Evolutionary conservation across 1,284 basidiomycete genomes (phyloP), one percentile per base, ranked within the genome.

Genomic region (Ustilago sp.): DNA sequence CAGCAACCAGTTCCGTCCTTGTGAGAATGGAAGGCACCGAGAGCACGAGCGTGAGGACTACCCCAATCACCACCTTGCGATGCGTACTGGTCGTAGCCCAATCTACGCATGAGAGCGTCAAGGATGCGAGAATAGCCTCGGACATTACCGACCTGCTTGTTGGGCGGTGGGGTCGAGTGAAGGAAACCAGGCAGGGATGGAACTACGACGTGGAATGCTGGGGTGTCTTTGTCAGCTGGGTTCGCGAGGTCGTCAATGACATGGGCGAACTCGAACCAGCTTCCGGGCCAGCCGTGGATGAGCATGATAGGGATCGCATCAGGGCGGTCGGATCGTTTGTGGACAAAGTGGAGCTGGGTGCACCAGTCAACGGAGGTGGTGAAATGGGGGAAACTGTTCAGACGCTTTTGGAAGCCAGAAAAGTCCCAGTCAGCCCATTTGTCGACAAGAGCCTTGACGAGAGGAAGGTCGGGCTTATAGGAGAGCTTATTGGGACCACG

Each of bases 21-120:
- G 65, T 70, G 68, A 17, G 72, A 67, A 63, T 78, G 66, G 51
- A 68, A 57, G 6, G 48, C 72, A 15, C 76, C 76, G 5, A 78
- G 72, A n/a, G 63, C 68, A 19, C 76, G 61, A 2, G 76, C 76
- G 54, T 78, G 76, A 5, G 76, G 76, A 39, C 70, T 74, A 11
- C 82, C 82, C 80, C 81, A 82, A 57, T 83, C 82, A 12, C 82
- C 82, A 12, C 81, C 82, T 38, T 82, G 81, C 12, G 77, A 73
- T 4, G 73, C 74, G n/a, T 80, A 83, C 43, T 57, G 66, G 50
- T 65, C 62, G 62, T 77, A 81, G 9, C 74, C 76, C 2, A 83
- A 65, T 1, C 75, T 70, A 39, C 69, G 73, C 82, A 83, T 83
- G 32, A 83, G 74, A 8, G 74, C 79, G 48, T 82, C 60, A 4